A percentile compares a stretch with the other conserved stretches of the same genome.
Evolutionary conservation across 345 rosid genomes (phyloP).

Genomic region (Populus alba): DNA sequence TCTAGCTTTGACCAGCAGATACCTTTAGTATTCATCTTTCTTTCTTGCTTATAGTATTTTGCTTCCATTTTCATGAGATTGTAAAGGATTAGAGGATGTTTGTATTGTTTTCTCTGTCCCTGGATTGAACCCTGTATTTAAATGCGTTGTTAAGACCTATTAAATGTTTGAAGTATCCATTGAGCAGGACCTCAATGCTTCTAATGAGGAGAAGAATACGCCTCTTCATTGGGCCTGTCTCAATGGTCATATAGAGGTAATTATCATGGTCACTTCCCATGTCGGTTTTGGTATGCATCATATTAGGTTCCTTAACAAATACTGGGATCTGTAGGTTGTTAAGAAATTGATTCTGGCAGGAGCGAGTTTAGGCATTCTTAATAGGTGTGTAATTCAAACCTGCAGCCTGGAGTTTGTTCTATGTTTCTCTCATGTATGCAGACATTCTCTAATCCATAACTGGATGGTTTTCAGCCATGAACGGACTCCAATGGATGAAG

Average conservation of each 20-base stretch:
- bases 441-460: background rate
- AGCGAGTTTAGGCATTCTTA: constrained; percentile 66
- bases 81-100: background rate
- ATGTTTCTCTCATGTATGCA: background rate
- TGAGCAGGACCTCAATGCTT: constrained; percentile 64
- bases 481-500: constrained; percentile 79
- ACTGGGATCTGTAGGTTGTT: constrained; percentile 52
- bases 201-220: constrained; percentile 73
- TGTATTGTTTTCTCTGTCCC: background rate
- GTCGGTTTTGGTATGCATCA: background rate
- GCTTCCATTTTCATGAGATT: background rate
- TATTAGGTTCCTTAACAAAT: constrained; percentile 3
- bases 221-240: constrained; percentile 94
- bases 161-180: constrained; percentile 4
- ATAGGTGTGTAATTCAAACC: constrained; percentile 43
- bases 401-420: background rate
- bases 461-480: constrained; percentile 57
- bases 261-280: background rate
- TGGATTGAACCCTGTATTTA: background rate
- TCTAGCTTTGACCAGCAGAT: background rate
- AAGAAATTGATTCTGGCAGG: constrained; percentile 71
- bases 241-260: constrained; percentile 81
- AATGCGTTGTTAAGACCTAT: background rate
- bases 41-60: background rate
- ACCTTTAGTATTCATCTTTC: background rate